Evolutionary conservation across 352 stramenopile species (phyloP).

Genomic region (Globisporangium megalacanthum): DNA sequence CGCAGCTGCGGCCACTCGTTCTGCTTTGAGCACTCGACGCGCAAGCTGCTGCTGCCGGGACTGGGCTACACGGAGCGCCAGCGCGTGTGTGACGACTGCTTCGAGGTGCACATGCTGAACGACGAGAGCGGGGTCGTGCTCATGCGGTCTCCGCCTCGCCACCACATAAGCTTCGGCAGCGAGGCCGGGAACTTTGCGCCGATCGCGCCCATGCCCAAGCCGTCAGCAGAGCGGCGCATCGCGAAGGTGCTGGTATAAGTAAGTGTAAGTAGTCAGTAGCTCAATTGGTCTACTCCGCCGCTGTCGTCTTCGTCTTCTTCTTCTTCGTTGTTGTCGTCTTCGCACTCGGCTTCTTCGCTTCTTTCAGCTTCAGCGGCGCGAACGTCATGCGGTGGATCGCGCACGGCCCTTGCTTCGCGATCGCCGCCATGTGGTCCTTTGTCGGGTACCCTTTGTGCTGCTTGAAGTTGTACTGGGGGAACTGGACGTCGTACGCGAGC

Average conservation of each 20-base stretch:
- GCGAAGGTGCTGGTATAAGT: slow-evolving; percentile 1
- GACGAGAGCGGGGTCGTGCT: slow-evolving; percentile 22
- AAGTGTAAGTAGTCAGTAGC: background rate
- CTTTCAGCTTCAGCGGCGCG: slow-evolving; percentile 89
- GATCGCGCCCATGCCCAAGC: slow-evolving; percentile 13
- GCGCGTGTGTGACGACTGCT: slow-evolving; percentile 83
- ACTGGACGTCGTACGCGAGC: slow-evolving; percentile 90
- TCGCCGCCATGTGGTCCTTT: slow-evolving; percentile 84
- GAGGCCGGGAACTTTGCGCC: slow-evolving; percentile 4
- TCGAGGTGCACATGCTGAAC: slow-evolving; percentile 48
- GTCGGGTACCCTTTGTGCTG: slow-evolving; percentile 99
- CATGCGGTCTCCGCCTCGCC: slow-evolving; percentile 11
- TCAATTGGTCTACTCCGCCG: background rate
- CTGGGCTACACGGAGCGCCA: slow-evolving; percentile 71
- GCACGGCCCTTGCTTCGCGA: slow-evolving; percentile 87
- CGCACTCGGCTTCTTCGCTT: slow-evolving; percentile 17
- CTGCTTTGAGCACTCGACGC: slow-evolving; percentile 80
- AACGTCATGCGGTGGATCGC: slow-evolving; percentile 96
- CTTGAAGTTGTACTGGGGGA: slow-evolving; percentile 91
- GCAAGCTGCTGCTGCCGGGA: slow-evolving; percentile 53
- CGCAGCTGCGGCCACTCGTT: slow-evolving; percentile 80
- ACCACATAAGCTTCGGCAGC: slow-evolving; percentile 11
- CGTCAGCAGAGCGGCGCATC: background rate
- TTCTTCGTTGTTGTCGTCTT: slow-evolving; percentile 6
- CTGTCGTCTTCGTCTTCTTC: background rate